Evolutionary conservation across 1,284 basidiomycete genomes (phyloP), one percentile per base, ranked within the genome.

Genomic region (Moesziomyces parantarcticus): DNA sequence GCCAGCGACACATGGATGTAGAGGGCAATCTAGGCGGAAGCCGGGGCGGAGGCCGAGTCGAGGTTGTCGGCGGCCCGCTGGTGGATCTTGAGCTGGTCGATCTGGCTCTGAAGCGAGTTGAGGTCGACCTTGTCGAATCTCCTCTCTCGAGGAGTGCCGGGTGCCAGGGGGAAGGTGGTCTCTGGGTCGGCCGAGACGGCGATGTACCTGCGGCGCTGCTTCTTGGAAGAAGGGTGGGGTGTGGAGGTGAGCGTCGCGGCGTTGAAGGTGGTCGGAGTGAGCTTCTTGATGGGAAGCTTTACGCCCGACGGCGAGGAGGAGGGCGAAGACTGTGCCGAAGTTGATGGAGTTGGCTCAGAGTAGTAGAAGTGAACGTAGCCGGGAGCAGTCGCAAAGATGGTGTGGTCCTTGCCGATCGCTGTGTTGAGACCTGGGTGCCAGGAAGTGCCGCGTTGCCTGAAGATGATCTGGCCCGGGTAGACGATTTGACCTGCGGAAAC

Each of bases 311-410:
- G 47, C 14, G 54, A 58, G 9, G 63, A 50, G 10, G 69, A 32
- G 2, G 62, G 41, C 26, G 43, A 21, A 5, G 58, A 14, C 18
- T 59, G 32, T 34, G 58, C 34, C 20, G 56, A 25, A 8, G 50
- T 10, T 8, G 58, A 36, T 14, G 59, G 41, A 1, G 48, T 47
- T 14, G 65, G 49, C 18, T 70, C 46, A 32, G 75, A 68, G 39
- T 78, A 76, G 77, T 76, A 83, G 68, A 79, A 83, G 41, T 75
- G 75, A n/a, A 83, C 81, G 43, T 72, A 82, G 40, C 82, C 82
- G 0, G 81, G 74, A 21, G 70, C 70, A 7, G 72, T 77, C 14
- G 82, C 81, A 59, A 77, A 83, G 54, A 83, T 72, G 47, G 82
- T 83, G 69, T 83, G 82, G 44, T 83, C 82, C 50, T 70, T 71